These are phyloP conservation scores for Penicillium chermesinum DNA, from an alignment of 495 filamentous ascomycete genomes.

Conservation along the genomic window DNA sequence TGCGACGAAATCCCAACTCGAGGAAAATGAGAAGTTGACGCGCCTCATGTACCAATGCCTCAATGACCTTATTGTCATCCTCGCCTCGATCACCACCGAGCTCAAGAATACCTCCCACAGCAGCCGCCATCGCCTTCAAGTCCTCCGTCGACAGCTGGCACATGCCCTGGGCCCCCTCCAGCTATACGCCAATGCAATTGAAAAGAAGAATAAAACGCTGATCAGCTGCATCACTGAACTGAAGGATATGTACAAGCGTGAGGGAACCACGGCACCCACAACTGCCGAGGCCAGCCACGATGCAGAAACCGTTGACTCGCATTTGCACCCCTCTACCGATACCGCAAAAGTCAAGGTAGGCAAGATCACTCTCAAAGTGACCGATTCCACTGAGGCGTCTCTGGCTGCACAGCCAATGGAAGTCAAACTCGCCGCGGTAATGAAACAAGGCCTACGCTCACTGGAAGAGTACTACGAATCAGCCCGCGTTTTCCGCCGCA, in stretches of 20 bases:
- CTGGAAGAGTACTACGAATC: conserved; percentile 11
- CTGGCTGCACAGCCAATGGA: background rate
- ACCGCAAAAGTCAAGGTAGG: too few species aligned
- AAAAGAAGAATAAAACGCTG: background rate
- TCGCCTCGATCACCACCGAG: conserved; percentile 3
- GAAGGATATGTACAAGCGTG: background rate
- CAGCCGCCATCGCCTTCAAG: conserved; percentile 2
- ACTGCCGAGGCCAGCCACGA: too few species aligned
- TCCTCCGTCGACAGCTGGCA: conserved; percentile 3
- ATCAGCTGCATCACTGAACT: conserved; percentile 6
- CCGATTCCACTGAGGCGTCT: background rate
- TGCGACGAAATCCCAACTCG: background rate
- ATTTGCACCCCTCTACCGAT: too few species aligned
- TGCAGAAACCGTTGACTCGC: too few species aligned
- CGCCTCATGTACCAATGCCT: background rate
- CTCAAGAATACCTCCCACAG: background rate
- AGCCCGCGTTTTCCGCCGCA: conserved; percentile 2
- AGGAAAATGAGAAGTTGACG: background rate
- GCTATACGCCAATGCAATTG: background rate
- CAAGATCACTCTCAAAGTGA: too few species aligned
- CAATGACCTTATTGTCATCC: conserved; percentile 5
- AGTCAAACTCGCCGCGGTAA: background rate
- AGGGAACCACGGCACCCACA: too few species aligned
- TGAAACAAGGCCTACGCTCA: conserved; percentile 7
- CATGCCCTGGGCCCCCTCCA: conserved; percentile 2